phyloP scores from a whole-genome alignment of 768 basidiomycete species.

The Trametes gibbosa region DNA sequence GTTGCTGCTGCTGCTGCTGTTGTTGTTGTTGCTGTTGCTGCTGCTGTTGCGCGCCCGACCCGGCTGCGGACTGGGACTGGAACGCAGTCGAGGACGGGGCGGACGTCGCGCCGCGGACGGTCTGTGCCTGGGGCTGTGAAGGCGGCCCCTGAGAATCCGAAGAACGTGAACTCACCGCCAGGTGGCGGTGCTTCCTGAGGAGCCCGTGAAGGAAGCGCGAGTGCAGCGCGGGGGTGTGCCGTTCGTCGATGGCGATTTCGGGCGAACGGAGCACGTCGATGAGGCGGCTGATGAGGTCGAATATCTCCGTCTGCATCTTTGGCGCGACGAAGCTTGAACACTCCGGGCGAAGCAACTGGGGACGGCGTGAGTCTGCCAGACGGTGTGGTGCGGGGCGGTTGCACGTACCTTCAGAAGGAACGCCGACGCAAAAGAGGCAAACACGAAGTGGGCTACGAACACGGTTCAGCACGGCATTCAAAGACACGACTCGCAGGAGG shows the following conservation, averaged over 20 bases:
- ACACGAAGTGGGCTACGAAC: conserved; percentile 61
- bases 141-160: conserved; percentile 13
- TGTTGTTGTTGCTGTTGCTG: background rate
- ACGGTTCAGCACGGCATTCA: conserved; percentile 20
- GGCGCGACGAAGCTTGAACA: conserved; percentile 60
- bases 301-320: conserved; percentile 67
- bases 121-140: conserved; percentile 17
- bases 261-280: conserved; percentile 71
- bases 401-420: conserved; percentile 71
- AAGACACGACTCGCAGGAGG: background rate
- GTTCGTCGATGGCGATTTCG: conserved; percentile 76
- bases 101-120: background rate
- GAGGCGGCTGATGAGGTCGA: conserved; percentile 66
- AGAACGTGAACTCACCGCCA: conserved; percentile 51
- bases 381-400: too few species aligned
- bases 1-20: background rate
- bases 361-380: background rate
- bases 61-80: background rate
- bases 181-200: conserved; percentile 66
- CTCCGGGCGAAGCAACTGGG: conserved; percentile 68
- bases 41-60: background rate
- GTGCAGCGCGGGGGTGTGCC: conserved; percentile 77
- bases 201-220: conserved; percentile 77
- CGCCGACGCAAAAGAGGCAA: conserved; percentile 78
- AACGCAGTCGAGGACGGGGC: background rate